Evolutionary conservation across 2,329 filamentous ascomycete genomes (phyloP).

Genomic region (Alternaria rosae): DNA sequence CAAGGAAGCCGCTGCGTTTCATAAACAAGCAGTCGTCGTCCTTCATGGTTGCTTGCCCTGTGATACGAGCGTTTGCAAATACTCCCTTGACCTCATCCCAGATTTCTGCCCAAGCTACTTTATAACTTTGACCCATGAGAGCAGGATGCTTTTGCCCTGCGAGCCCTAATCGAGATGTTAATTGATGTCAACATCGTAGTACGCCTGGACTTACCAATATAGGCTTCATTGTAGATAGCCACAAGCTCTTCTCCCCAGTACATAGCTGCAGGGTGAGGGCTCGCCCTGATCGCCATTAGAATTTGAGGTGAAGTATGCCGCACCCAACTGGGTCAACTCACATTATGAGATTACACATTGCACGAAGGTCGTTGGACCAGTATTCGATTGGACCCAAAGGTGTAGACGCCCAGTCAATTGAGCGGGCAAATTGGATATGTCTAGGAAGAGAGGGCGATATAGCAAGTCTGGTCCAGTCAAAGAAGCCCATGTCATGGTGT

Average conservation of each 20-base stretch:
- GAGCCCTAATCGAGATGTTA: conserved; percentile 50
- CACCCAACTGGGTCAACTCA: conserved; percentile 14
- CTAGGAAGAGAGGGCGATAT: conserved; percentile 68
- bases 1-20: conserved; percentile 70
- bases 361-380: conserved; percentile 75
- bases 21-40: conserved; percentile 82
- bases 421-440: conserved; percentile 77
- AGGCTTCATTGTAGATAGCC: conserved; percentile 76
- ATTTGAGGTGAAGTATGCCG: neutral
- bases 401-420: conserved; percentile 76
- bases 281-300: conserved; percentile 37
- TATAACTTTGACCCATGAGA: conserved; percentile 77
- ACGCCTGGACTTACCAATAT: conserved; percentile 50
- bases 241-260: conserved; percentile 79
- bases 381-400: conserved; percentile 76
- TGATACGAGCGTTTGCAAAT: conserved; percentile 71
- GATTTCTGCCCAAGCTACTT: conserved; percentile 75
- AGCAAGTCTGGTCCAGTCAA: conserved; percentile 82
- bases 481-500: conserved; percentile 61
- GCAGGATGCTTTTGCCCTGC: conserved; percentile 78
- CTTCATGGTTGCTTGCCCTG: conserved; percentile 83
- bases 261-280: conserved; percentile 68
- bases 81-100: conserved; percentile 75
- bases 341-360: conserved; percentile 85
- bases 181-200: neutral